phyloP scores from a whole-genome alignment of 148 eudicot genomes.

The Arctostaphylos glauca region DNA sequence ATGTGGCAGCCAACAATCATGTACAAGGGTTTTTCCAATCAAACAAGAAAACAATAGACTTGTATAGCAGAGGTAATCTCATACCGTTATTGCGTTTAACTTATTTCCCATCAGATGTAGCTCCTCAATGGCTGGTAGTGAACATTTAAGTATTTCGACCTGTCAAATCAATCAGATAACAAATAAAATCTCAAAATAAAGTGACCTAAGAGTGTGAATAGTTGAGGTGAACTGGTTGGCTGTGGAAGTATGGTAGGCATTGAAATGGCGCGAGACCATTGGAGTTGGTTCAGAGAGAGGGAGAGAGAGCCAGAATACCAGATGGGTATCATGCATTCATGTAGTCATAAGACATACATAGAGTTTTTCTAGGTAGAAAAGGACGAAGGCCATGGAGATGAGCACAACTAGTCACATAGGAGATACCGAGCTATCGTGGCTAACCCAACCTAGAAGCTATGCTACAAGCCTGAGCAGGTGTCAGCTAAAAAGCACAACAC shows the following conservation, averaged over 20 bases:
- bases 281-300: neutral
- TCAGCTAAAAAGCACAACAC: neutral
- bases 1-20: neutral
- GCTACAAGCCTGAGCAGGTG: neutral
- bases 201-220: neutral
- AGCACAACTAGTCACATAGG: neutral
- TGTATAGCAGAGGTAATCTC: neutral
- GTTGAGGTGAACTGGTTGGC: neutral
- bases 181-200: slow-evolving; percentile 4
- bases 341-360: neutral
- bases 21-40: neutral
- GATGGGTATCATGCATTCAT: neutral
- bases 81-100: slow-evolving; percentile 60
- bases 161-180: slow-evolving; percentile 28
- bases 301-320: neutral
- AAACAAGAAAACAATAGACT: neutral
- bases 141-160: slow-evolving; percentile 70
- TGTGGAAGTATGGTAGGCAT: neutral
- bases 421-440: neutral
- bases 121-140: slow-evolving; percentile 67
- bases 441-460: neutral
- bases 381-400: too few species aligned
- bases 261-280: neutral
- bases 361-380: neutral
- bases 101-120: slow-evolving; percentile 87